Conservation (phyloP, 2,329 filamentous ascomycete species). For the Epichloe scottii region DNA sequence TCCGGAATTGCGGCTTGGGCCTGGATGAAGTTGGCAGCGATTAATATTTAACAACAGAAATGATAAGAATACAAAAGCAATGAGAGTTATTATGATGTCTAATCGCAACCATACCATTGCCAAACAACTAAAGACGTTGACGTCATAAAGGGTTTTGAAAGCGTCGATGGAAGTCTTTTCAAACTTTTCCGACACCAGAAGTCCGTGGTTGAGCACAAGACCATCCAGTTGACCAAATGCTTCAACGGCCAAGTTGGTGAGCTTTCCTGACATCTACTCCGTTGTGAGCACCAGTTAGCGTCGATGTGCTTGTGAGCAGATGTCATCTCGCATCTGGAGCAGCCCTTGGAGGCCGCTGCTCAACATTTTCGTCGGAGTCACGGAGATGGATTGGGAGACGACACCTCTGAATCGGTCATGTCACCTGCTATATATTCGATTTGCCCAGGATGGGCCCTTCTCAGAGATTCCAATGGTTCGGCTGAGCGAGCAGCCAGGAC, state of each 20-base stretch:
- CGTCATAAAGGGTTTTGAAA: slow-evolving; percentile 65
- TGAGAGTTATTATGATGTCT: not conserved
- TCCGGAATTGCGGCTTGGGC: slow-evolving; percentile 57
- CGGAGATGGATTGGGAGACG: not conserved
- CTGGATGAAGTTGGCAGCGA: slow-evolving; percentile 27
- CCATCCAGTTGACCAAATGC: slow-evolving; percentile 66
- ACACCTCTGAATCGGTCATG: slow-evolving; percentile 38
- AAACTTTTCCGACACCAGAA: slow-evolving; percentile 63
- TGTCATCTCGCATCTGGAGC: not conserved
- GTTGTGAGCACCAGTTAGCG: not conserved
- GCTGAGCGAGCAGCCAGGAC: slow-evolving; percentile 45
- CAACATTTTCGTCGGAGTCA: no score
- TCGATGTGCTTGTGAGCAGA: not conserved
- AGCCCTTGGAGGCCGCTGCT: no score
- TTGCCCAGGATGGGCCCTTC: slow-evolving; percentile 36
- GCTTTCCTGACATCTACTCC: slow-evolving; percentile 40
- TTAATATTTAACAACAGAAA: not conserved
- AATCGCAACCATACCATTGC: slow-evolving; percentile 50
- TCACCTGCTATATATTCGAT: slow-evolving; percentile 46
- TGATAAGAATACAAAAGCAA: not conserved
- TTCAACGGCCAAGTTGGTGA: slow-evolving; percentile 51
- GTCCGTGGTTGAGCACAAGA: slow-evolving; percentile 79
- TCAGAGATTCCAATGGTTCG: slow-evolving; percentile 35
- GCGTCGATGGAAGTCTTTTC: slow-evolving; percentile 54
- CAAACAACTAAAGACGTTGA: slow-evolving; percentile 78